Evolutionary conservation across 306 rosid genomes (phyloP), one percentile per base, ranked within the genome.

Genomic region (Begonia peltatifolia): DNA sequence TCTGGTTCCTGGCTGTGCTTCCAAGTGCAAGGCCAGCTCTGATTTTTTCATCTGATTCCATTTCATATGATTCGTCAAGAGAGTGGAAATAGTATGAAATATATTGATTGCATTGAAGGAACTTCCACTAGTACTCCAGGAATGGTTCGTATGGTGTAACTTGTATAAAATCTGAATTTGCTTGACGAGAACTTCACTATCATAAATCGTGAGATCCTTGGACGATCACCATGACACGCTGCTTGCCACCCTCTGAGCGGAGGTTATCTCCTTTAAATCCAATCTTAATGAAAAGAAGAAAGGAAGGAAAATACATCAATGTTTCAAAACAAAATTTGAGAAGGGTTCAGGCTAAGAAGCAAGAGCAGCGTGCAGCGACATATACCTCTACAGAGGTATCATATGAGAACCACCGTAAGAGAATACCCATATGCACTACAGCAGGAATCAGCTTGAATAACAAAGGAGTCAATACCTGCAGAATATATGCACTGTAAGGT

Each of bases 141-240:
- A 25, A 25, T 25, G 35, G 38, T 30, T 30, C 8, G 38, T 6
- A 30, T 5, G 38, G 38, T 30, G 9, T 5, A 30, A 30, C 38
- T 30, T 30, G 6, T 5, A 30, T 30, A 30, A 30, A 30, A 30
- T 30, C 38, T 30, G 38, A 30, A 30, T 30, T 30, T 6, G 38
- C 38, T 5, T 30, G 8, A 5, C 38, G 2, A 25, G 35, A 25
- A 25, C 35, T 25, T 25, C 6, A 30, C 38, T 30, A 30, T 85
- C 82, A 85, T 63, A 83, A 80, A 76, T 72, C 70, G 61, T 80
- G 97, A 71, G 94, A 53, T 65, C 74, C 80, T 51, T 69, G 94
- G 75, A 85, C 69, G 76, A 83, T 62, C 80, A 76, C 63, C 69
- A 82, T 54, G 66, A 86, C 66, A 23, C 82, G 92, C 82, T 80